These are phyloP conservation scores for Xylariaceae sp. DNA, from an alignment of 2,329 filamentous ascomycete species.

Conservation along the genomic window DNA sequence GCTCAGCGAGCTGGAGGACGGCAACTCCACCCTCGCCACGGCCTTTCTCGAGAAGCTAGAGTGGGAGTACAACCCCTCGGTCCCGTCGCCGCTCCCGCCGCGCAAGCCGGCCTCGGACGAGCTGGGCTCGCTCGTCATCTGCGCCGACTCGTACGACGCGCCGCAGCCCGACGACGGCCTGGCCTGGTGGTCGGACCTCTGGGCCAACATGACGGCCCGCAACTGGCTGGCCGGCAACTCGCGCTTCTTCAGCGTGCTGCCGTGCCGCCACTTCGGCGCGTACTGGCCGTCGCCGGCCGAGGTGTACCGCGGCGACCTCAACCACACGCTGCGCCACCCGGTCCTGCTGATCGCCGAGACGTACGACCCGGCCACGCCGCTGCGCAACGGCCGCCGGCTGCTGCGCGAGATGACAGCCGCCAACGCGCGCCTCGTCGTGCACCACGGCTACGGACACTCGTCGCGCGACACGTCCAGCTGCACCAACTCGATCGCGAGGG, in stretches of 20 bases:
- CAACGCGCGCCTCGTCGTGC: slow-evolving; percentile 40
- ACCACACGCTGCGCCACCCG: slow-evolving; percentile 34
- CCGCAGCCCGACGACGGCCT: slow-evolving; percentile 29
- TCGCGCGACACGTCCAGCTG: slow-evolving; percentile 37
- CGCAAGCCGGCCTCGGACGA: slow-evolving; percentile 30
- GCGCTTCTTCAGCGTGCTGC: slow-evolving; percentile 36
- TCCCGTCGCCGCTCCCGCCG: slow-evolving; percentile 21
- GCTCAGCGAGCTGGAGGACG: slow-evolving; percentile 35
- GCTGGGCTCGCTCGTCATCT: slow-evolving; percentile 34
- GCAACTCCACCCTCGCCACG: slow-evolving; percentile 36
- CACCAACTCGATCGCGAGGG: slow-evolving; percentile 33
- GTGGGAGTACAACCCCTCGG: slow-evolving; percentile 36
- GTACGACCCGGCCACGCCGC: slow-evolving; percentile 42
- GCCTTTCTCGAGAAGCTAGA: slow-evolving; percentile 27
- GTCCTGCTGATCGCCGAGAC: slow-evolving; percentile 41
- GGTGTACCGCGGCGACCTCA: slow-evolving; percentile 38
- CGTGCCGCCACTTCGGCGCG: slow-evolving; percentile 36
- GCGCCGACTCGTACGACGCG: slow-evolving; percentile 38
- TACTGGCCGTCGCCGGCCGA: slow-evolving; percentile 40
- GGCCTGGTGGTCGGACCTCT: slow-evolving; percentile 38
- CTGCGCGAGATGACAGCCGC: slow-evolving; percentile 36
- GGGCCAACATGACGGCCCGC: slow-evolving; percentile 37
- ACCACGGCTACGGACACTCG: slow-evolving; percentile 43
- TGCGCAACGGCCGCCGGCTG: slow-evolving; percentile 39
- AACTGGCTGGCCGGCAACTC: slow-evolving; percentile 41